Percentiles rank a stretch among this genome's conserved stretches.
Conservation (phyloP, 495 filamentous ascomycete species). For the Lasiosphaeria ovina region DNA sequence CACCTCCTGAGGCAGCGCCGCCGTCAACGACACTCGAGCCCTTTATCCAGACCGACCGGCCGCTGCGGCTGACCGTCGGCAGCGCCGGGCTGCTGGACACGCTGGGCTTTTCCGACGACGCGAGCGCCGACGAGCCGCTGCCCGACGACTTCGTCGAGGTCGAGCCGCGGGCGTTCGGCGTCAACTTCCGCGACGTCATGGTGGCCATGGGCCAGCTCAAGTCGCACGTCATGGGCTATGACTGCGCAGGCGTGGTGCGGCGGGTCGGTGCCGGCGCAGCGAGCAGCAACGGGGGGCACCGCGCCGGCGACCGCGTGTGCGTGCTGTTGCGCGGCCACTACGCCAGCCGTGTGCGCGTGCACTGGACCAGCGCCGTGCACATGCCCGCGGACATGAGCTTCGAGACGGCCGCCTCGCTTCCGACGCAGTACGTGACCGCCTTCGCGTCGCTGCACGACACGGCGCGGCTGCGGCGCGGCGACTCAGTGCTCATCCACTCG, state of each 20-base stretch:
- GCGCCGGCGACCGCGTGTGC: conserved; percentile 49
- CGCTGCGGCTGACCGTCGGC: conserved; percentile 29
- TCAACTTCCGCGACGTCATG: conserved; percentile 51
- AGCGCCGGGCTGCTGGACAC: conserved; percentile 35
- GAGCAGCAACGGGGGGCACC: conserved; percentile 31
- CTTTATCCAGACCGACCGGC: conserved; percentile 30
- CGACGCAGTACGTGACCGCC: conserved; percentile 53
- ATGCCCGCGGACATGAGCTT: conserved; percentile 50
- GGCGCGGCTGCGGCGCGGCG: conserved; percentile 43
- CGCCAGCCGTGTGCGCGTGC: conserved; percentile 14
- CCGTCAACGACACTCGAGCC: conserved; percentile 19
- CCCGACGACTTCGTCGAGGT: conserved; percentile 39
- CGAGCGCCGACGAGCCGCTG: conserved; percentile 16
- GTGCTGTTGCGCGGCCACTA: conserved; percentile 34
- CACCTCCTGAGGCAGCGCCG: not conserved
- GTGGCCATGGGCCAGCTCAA: conserved; percentile 50
- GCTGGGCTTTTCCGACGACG: conserved; percentile 31
- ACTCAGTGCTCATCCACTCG: conserved; percentile 59
- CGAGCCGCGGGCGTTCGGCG: conserved; percentile 38
- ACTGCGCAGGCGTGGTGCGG: conserved; percentile 47
- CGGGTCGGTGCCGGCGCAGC: conserved; percentile 52
- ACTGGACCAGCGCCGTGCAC: conserved; percentile 25
- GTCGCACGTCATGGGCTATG: conserved; percentile 40
- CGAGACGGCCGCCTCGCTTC: conserved; percentile 50
- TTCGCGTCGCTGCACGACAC: conserved; percentile 46